These are phyloP conservation scores for Camellia granthamiana DNA, from an alignment of 148 eudicot genomes.

Conservation along the genomic window DNA sequence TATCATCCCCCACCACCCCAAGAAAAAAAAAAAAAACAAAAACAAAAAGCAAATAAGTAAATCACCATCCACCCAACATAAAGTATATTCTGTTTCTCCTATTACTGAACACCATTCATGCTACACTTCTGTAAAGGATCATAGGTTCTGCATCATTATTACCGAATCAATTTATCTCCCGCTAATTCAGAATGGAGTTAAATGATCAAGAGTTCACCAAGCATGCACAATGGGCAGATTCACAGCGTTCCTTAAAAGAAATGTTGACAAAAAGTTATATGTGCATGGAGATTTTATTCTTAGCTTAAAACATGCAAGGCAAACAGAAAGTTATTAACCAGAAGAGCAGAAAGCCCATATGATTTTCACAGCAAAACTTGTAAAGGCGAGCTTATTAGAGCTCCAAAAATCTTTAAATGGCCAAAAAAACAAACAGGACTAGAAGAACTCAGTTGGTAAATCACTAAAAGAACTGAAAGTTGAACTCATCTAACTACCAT, in stretches of 20 bases:
- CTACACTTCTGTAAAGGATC: background rate
- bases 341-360: constrained; percentile 7
- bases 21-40: background rate
- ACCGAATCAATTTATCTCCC: background rate
- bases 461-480: background rate
- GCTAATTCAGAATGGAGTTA: background rate
- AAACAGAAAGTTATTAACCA: background rate
- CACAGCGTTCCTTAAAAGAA: background rate
- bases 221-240: background rate
- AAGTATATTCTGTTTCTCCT: background rate
- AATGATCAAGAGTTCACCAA: background rate
- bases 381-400: background rate
- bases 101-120: background rate
- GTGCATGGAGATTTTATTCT: background rate
- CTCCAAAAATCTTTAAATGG: constrained; percentile 1
- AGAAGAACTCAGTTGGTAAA: constrained; percentile 14
- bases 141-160: background rate
- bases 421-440: constrained; percentile 8
- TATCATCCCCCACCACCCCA: background rate
- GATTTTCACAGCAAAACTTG: constrained; percentile 1
- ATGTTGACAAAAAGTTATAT: background rate
- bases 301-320: background rate
- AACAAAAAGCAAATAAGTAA: background rate
- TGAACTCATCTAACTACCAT: background rate
- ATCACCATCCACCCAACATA: background rate